Conservation (phyloP, 768 basidiomycete species). For the Hericium coralloides region DNA sequence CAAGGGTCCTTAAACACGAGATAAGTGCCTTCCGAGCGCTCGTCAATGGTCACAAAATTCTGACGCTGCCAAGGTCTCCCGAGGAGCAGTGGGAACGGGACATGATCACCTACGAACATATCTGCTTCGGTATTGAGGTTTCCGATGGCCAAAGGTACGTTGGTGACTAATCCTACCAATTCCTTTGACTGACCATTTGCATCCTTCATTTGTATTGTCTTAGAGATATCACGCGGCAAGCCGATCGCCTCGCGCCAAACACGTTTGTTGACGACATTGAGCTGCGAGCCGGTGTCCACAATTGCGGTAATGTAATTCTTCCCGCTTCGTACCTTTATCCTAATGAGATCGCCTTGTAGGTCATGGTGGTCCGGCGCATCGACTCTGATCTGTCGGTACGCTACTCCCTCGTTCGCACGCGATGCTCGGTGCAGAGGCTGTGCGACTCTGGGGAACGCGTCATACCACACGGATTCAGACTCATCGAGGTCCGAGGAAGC, state of each 20-base stretch:
- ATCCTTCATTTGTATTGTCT: conserved; percentile 13
- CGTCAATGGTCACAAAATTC: conserved; percentile 17
- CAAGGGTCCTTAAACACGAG: not conserved
- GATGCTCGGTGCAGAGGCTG: not conserved
- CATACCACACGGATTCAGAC: not conserved
- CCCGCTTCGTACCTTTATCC: not conserved
- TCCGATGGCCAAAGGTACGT: conserved; percentile 18
- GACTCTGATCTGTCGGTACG: not conserved
- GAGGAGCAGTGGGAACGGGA: conserved; percentile 14
- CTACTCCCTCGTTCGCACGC: not conserved
- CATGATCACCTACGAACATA: conserved; percentile 16
- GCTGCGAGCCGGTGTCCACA: not conserved
- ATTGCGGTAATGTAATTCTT: not conserved
- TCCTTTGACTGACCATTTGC: conserved; percentile 21
- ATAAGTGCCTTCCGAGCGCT: conserved; percentile 14
- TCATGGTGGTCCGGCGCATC: no score
- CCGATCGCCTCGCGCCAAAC: not conserved
- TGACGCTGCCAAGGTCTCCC: conserved; percentile 18
- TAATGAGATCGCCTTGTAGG: not conserved
- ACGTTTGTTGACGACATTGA: not conserved
- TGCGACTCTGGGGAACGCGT: not conserved
- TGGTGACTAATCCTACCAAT: conserved; percentile 15
- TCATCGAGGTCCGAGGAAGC: not conserved
- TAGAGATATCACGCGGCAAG: not conserved
- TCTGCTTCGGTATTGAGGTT: conserved; percentile 12